Conservation (phyloP, 1,284 basidiomycete genomes). For the Lentinula novae-zelandiae region DNA sequence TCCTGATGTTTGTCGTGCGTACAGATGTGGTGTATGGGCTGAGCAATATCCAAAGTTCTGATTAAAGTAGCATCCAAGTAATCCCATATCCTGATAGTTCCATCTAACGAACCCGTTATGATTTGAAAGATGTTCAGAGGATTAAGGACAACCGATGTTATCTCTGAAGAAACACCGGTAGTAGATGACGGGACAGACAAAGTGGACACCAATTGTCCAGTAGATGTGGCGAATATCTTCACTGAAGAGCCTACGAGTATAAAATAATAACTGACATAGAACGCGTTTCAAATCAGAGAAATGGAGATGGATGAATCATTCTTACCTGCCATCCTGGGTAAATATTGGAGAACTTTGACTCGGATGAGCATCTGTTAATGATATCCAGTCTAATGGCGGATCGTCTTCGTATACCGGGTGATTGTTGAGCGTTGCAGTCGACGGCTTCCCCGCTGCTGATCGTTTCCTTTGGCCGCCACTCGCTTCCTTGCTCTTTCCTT, state of each 20-base stretch:
- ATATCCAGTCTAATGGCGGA: conserved; percentile 64
- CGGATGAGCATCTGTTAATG: conserved; percentile 67
- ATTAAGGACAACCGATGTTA: conserved; percentile 78
- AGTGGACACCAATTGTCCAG: conserved; percentile 81
- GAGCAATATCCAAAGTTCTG: conserved; percentile 65
- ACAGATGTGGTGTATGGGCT: conserved; percentile 73
- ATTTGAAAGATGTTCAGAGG: conserved; percentile 90
- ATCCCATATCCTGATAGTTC: conserved; percentile 89
- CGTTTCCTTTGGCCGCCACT: conserved; percentile 21
- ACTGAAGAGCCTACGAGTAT: conserved; percentile 73
- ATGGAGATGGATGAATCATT: conserved; percentile 15
- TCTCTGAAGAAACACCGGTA: conserved; percentile 42
- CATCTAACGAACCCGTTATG: conserved; percentile 83
- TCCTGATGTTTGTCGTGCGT: conserved; percentile 66
- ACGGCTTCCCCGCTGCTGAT: conserved; percentile 14
- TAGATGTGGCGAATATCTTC: conserved; percentile 76
- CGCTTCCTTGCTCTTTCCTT: conserved; percentile 37
- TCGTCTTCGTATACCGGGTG: conserved; percentile 17
- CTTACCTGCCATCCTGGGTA: conserved; percentile 83
- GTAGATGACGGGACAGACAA: conserved; percentile 48
- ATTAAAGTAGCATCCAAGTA: conserved; percentile 84
- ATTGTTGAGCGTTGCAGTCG: conserved; percentile 13
- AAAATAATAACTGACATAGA: conserved; percentile 78
- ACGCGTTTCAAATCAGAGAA: conserved; percentile 9
- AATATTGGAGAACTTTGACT: conserved; percentile 72